phyloP scores from a whole-genome alignment of 1,139 yeast species.

The Geotrichum citri-aurantii region DNA sequence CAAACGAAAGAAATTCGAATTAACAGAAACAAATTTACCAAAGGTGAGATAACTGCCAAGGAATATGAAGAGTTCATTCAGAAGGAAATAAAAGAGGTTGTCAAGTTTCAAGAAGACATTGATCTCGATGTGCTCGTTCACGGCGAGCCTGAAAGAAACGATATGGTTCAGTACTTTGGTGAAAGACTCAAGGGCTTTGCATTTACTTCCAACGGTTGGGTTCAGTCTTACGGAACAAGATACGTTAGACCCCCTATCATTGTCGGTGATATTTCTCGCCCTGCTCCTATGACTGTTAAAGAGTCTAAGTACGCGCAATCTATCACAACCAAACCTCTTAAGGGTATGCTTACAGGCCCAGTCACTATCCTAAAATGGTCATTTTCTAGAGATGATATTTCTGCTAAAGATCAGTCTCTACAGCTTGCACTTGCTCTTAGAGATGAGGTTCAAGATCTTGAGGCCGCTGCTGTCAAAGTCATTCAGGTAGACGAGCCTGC shows the following conservation, averaged over 20 bases:
- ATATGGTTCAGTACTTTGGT: constrained; percentile 99
- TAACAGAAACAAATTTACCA: constrained; percentile 95
- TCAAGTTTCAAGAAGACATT: constrained; percentile 98
- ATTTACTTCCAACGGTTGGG: constrained; percentile 99
- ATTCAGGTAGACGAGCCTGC: constrained; percentile 99
- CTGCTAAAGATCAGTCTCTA: constrained; percentile 90
- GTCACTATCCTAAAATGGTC: constrained; percentile 99
- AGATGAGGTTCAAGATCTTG: constrained; percentile 97
- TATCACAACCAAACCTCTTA: constrained; percentile 89
- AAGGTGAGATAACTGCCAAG: constrained; percentile 92
- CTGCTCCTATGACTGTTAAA: constrained; percentile 96
- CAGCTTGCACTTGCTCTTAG: constrained; percentile 97
- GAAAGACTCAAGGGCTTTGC: constrained; percentile 97
- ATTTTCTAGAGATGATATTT: constrained; percentile 98
- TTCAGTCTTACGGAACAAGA: constrained; percentile 99
- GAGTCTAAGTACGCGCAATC: constrained; percentile 99
- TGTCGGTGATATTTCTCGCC: constrained; percentile 99
- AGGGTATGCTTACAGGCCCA: constrained; percentile 99
- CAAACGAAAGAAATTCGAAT: constrained; percentile 98
- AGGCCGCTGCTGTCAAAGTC: constrained; percentile 95
- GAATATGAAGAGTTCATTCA: constrained; percentile 95
- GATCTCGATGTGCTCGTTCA: constrained; percentile 97
- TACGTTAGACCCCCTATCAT: constrained; percentile 99
- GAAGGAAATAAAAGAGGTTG: constrained; percentile 91
- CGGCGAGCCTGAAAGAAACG: constrained; percentile 99